Conservation (phyloP, 148 eudicot genomes). For the Fagopyrum homotropicum region DNA sequence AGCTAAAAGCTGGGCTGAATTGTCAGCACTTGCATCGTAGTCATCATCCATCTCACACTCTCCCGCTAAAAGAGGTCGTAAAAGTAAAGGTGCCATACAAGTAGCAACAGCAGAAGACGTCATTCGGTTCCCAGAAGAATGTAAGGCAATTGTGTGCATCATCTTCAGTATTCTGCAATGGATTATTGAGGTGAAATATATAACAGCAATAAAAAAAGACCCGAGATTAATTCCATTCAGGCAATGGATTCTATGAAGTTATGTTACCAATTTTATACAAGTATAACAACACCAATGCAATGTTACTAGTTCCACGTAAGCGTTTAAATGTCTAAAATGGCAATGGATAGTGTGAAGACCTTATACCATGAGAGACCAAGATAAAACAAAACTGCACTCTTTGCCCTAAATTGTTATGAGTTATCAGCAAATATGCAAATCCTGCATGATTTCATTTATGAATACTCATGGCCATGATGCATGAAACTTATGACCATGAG, state of each 20-base stretch:
- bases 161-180: conserved; percentile 70
- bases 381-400: neutral
- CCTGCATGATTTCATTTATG: neutral
- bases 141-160: conserved; percentile 84
- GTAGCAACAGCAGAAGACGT: conserved; percentile 96
- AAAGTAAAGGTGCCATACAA: conserved; percentile 99
- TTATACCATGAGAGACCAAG: neutral
- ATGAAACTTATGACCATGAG: neutral
- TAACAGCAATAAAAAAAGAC: neutral
- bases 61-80: conserved; percentile 96
- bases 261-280: neutral
- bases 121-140: conserved; percentile 88
- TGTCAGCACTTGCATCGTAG: conserved; percentile 72
- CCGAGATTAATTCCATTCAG: neutral
- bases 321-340: neutral
- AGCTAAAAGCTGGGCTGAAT: conserved; percentile 92
- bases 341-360: neutral
- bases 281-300: neutral
- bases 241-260: neutral
- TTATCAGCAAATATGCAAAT: neutral
- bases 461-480: neutral
- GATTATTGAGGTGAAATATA: neutral
- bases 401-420: neutral
- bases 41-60: conserved; percentile 96
- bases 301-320: neutral